Evolutionary conservation across 805 yeast genomes (phyloP).

Genomic region (Saccharomycopsis microspora): DNA sequence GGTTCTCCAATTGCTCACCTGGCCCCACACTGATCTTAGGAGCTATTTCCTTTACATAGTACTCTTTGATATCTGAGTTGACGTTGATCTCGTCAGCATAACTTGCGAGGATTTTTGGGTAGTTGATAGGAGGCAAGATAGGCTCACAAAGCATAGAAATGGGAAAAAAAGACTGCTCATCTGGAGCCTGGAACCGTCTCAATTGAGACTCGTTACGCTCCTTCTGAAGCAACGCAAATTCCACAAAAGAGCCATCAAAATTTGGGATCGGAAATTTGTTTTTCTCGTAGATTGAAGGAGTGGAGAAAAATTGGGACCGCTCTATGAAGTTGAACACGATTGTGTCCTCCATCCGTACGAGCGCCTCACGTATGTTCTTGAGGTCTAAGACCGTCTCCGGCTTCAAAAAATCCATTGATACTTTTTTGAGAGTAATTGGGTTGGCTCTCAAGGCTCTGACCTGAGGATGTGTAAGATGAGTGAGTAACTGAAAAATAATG

Average conservation of each 20-base stretch:
- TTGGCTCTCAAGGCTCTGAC: not conserved
- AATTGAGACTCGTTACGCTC: slow-evolving; percentile 72
- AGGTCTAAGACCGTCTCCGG: slow-evolving; percentile 77
- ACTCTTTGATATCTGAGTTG: slow-evolving; percentile 53
- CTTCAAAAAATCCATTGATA: slow-evolving; percentile 66
- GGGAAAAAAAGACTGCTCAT: slow-evolving; percentile 85
- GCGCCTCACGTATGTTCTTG: slow-evolving; percentile 69
- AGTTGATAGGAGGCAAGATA: slow-evolving; percentile 67
- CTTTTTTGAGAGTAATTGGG: too few species aligned
- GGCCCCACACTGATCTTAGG: slow-evolving; percentile 56
- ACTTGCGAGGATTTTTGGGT: slow-evolving; percentile 69
- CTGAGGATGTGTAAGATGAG: not conserved
- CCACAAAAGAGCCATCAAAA: slow-evolving; percentile 73
- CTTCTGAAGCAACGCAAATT: slow-evolving; percentile 69
- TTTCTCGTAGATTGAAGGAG: slow-evolving; percentile 60
- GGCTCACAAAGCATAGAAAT: slow-evolving; percentile 46
- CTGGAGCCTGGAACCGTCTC: slow-evolving; percentile 89
- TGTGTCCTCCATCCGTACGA: slow-evolving; percentile 93
- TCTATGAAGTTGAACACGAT: slow-evolving; percentile 88
- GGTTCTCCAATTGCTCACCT: slow-evolving; percentile 75
- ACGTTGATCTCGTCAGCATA: slow-evolving; percentile 68
- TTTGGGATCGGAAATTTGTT: slow-evolving; percentile 50
- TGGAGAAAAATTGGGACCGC: slow-evolving; percentile 74
- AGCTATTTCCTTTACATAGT: slow-evolving; percentile 64
- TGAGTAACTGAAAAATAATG: not conserved